A percentile compares a stretch with the other conserved stretches of the same genome.
These are phyloP conservation scores for Penicillium sclerotigenum DNA, from an alignment of 2,329 filamentous ascomycete genomes.

Conservation along the genomic window DNA sequence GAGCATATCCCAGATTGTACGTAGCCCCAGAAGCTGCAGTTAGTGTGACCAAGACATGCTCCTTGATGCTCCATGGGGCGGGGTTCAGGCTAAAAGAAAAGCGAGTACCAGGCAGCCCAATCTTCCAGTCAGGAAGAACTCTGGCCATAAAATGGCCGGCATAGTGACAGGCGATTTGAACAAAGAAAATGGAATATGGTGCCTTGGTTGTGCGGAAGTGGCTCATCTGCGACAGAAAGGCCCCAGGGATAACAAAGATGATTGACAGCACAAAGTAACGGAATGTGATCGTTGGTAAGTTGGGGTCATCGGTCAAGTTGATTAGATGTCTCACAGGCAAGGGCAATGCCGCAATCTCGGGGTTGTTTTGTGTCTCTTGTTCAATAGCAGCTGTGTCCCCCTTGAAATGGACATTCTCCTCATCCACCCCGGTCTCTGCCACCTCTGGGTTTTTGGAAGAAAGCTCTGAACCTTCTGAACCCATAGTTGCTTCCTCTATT, in stretches of 20 bases:
- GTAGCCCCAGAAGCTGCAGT: conserved; percentile 54
- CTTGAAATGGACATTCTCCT: conserved; percentile 18
- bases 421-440: conserved; percentile 9
- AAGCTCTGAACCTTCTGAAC: background rate
- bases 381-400: conserved; percentile 24
- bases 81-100: conserved; percentile 55
- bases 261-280: conserved; percentile 1
- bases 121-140: conserved; percentile 48
- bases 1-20: conserved; percentile 51
- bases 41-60: conserved; percentile 57
- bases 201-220: conserved; percentile 57
- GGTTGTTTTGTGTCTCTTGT: conserved; percentile 44
- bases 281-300: conserved; percentile 57
- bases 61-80: conserved; percentile 56
- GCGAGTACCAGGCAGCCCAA: conserved; percentile 49
- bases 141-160: conserved; percentile 53
- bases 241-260: conserved; percentile 46
- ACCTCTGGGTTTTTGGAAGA: background rate
- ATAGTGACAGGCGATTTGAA: conserved; percentile 58
- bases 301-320: conserved; percentile 56
- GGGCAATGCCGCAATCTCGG: conserved; percentile 54
- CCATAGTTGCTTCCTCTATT: background rate
- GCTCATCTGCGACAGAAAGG: conserved; percentile 57
- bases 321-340: conserved; percentile 56
- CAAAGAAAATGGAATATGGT: conserved; percentile 61